phyloP scores from a whole-genome alignment of 106 monocot species.

The Platanthera guangdongensis region DNA sequence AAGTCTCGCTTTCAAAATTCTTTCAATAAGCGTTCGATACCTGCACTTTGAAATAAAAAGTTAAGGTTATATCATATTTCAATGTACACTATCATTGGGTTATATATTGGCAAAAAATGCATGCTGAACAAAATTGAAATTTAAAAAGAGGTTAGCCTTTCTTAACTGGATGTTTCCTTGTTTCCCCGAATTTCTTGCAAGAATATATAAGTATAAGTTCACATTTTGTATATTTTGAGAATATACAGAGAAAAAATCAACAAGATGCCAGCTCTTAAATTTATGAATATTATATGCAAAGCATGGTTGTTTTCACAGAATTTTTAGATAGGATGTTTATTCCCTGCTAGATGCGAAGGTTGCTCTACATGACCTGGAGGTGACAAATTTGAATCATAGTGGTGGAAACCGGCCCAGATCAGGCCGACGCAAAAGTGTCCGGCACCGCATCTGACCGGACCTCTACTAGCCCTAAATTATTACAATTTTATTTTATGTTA shows the following conservation, averaged over 20 bases:
- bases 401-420: too few species aligned
- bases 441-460: too few species aligned
- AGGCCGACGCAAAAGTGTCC: too few species aligned
- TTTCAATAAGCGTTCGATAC: constrained; percentile 91
- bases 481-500: too few species aligned
- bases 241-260: too few species aligned
- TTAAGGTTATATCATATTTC: neutral
- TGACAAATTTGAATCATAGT: neutral
- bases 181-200: too few species aligned
- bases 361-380: neutral
- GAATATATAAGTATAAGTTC: too few species aligned
- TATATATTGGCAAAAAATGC: neutral
- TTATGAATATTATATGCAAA: neutral
- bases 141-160: neutral
- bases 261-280: too few species aligned
- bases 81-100: neutral
- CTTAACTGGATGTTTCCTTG: neutral
- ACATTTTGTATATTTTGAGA: too few species aligned
- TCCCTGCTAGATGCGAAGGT: neutral
- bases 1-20: constrained; percentile 81
- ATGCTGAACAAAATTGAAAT: neutral
- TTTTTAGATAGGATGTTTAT: neutral
- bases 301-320: neutral
- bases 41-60: constrained; percentile 28
- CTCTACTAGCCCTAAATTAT: too few species aligned